Percentiles rank a stretch among this genome's conserved stretches.
phyloP scores from a whole-genome alignment of 305 asterid genomes.

The Solanum hybrid region DNA sequence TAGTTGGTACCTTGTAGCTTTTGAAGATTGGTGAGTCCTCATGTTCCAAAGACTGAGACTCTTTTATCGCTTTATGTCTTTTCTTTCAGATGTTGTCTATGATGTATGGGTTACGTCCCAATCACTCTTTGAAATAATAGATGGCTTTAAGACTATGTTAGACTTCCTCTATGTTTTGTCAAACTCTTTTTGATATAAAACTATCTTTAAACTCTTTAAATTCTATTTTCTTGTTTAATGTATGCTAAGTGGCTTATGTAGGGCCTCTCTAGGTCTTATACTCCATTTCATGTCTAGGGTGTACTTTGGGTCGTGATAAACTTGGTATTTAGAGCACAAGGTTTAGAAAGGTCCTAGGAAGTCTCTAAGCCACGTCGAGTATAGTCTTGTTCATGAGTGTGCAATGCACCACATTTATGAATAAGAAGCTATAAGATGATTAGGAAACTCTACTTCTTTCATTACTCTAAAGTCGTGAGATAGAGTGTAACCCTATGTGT shows the following conservation, averaged over 20 bases:
- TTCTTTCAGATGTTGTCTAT: no score
- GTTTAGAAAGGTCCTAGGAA: background rate
- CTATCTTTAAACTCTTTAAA: no score
- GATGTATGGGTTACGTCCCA: background rate
- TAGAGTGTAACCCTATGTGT: background rate
- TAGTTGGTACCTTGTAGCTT: background rate
- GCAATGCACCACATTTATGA: background rate
- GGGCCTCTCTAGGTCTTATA: background rate
- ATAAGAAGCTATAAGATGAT: background rate
- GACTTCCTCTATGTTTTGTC: background rate
- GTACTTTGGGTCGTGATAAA: background rate
- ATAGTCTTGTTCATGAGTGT: background rate
- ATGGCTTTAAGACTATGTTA: background rate
- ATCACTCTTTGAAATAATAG: background rate
- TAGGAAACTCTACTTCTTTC: background rate
- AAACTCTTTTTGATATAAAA: background rate
- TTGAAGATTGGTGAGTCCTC: background rate
- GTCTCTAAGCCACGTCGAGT: background rate
- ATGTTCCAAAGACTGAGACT: background rate
- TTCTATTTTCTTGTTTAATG: background rate
- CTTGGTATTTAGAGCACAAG: background rate
- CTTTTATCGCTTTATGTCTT: background rate
- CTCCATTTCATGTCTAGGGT: background rate
- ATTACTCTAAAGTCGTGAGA: background rate
- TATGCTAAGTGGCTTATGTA: background rate